Evolutionary conservation across 768 basidiomycete genomes (phyloP).

Genomic region (Xanthoconium purpureum): DNA sequence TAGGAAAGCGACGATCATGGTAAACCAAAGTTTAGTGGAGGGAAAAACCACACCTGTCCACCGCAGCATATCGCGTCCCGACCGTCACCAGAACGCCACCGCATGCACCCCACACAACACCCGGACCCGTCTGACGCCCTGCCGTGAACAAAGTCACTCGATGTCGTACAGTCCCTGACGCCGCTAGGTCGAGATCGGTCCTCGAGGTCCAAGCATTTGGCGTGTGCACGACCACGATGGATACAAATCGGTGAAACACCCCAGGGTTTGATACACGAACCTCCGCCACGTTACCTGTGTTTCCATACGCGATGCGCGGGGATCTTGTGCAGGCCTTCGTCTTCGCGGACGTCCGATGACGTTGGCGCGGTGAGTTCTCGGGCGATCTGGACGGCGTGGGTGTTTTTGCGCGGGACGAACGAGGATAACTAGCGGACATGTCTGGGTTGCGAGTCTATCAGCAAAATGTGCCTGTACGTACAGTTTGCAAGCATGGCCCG

Average conservation of each 20-base stretch:
- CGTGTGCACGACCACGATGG: background rate
- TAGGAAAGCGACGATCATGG: slow-evolving; percentile 26
- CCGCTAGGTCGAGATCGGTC: slow-evolving; percentile 7
- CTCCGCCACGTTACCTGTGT: slow-evolving; percentile 3
- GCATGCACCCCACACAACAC: background rate
- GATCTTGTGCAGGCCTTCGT: slow-evolving; percentile 15
- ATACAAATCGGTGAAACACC: background rate
- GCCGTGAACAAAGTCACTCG: background rate
- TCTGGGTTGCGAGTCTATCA: background rate
- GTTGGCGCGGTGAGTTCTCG: slow-evolving; percentile 2
- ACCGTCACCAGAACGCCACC: slow-evolving; percentile 10
- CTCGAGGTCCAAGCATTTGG: background rate
- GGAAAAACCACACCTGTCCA: background rate
- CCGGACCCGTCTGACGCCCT: background rate
- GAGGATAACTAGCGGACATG: background rate
- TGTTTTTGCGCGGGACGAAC: background rate
- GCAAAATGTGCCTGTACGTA: background rate
- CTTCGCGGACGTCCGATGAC: slow-evolving; percentile 7
- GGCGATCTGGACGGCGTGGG: background rate
- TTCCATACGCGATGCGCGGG: slow-evolving; percentile 19
- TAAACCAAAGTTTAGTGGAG: background rate
- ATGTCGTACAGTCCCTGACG: background rate
- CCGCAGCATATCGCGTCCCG: background rate
- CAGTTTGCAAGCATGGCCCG: background rate
- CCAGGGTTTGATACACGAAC: background rate